Evolutionary conservation across 2,329 filamentous ascomycete genomes (phyloP).

Genomic region (Fusarium nodosum): DNA sequence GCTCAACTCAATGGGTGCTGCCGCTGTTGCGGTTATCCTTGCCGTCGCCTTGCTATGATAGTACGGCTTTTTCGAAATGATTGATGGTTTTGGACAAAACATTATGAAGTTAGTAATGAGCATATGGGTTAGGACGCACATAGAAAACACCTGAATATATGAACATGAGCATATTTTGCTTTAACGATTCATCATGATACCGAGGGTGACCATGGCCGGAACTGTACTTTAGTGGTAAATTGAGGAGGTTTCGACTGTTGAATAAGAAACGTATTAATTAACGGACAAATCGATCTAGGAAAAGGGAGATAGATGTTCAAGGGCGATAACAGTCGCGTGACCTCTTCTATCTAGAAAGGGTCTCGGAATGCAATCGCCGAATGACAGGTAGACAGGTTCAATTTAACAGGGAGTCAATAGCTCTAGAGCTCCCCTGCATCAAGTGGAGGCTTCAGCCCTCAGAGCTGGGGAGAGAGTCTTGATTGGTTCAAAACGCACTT

Average conservation of each 20-base stretch:
- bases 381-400: constrained; percentile 1
- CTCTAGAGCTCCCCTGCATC: constrained; percentile 26
- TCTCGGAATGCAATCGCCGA: background rate
- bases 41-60: constrained; percentile 52
- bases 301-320: background rate
- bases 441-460: constrained; percentile 26
- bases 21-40: constrained; percentile 50
- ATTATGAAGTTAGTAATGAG: constrained; percentile 23
- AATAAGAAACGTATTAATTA: background rate
- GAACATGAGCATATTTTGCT: constrained; percentile 5
- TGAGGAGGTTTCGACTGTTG: background rate
- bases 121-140: background rate
- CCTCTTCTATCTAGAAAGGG: background rate
- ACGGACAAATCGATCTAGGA: background rate
- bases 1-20: constrained; percentile 53
- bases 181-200: background rate
- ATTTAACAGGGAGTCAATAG: constrained; percentile 17
- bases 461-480: background rate
- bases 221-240: background rate
- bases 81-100: constrained; percentile 7
- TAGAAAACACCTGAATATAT: constrained; percentile 10
- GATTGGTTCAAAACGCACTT: constrained; percentile 14
- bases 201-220: background rate
- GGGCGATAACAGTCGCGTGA: constrained; percentile 3
- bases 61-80: background rate